Evolutionary conservation across 2,329 filamentous ascomycete genomes (phyloP).

Genomic region (Colletotrichum sp.): DNA sequence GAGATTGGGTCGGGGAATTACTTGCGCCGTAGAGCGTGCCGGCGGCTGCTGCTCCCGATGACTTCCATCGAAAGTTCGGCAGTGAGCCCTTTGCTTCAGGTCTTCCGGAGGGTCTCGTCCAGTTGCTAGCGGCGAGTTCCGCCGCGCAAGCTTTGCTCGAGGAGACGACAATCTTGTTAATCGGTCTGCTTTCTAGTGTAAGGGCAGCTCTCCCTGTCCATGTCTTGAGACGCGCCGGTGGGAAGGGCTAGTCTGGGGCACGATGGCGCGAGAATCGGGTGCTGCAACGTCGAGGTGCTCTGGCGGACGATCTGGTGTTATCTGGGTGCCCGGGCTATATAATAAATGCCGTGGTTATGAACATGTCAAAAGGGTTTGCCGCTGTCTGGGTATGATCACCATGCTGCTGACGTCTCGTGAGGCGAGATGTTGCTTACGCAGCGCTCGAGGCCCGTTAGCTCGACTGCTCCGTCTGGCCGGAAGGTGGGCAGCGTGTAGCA

Average conservation of each 20-base stretch:
- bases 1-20: background rate
- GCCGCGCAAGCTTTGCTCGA: background rate
- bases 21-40: background rate
- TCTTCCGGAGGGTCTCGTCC: background rate
- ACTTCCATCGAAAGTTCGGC: background rate
- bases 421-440: background rate
- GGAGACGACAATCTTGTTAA: background rate
- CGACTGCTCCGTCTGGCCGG: background rate
- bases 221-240: background rate
- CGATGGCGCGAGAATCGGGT: background rate
- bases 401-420: background rate
- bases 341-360: background rate
- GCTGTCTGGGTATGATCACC: background rate
- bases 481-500: background rate
- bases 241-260: background rate
- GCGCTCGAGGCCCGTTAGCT: background rate
- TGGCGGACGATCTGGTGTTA: background rate
- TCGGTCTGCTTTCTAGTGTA: background rate
- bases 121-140: background rate
- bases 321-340: background rate
- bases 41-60: background rate
- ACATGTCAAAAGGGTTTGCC: background rate
- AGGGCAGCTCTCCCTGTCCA: slow-evolving; percentile 13
- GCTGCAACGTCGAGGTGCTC: background rate
- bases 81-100: background rate